A percentile compares a stretch with the other conserved stretches of the same genome.
Conservation (phyloP, 371 early-diverging fungal species). For the Chytridiales sp. region DNA sequence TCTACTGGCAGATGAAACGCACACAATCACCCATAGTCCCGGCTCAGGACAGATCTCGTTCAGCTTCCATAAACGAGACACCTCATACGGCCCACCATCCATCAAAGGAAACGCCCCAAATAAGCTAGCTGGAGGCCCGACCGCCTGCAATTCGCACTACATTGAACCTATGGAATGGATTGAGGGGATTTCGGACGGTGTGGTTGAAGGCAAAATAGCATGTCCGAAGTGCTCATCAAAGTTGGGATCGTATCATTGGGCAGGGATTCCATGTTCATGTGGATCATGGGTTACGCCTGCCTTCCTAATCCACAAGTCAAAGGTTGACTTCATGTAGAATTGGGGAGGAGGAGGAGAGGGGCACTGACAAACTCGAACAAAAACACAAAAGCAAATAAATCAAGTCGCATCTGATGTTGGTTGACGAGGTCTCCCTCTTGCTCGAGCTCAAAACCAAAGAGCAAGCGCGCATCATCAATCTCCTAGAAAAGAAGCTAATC, state of each 20-base stretch:
- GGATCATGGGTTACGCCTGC: conserved; percentile 86
- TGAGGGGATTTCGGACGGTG: conserved; percentile 54
- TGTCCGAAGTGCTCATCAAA: conserved; percentile 85
- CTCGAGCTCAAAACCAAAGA: too few relatives aligned
- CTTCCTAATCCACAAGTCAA: conserved; percentile 75
- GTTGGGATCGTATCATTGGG: conserved; percentile 82
- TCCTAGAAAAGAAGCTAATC: too few relatives aligned
- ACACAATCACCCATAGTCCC: conserved; percentile 68
- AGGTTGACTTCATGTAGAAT: conserved; percentile 54
- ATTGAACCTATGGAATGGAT: conserved; percentile 89
- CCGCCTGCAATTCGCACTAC: conserved; percentile 71
- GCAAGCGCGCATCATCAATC: too few relatives aligned
- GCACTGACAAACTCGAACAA: too few relatives aligned
- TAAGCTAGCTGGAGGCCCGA: background rate
- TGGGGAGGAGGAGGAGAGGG: too few relatives aligned
- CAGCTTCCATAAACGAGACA: conserved; percentile 67
- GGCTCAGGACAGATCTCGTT: conserved; percentile 73
- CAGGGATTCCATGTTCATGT: conserved; percentile 79
- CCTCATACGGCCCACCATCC: conserved; percentile 39
- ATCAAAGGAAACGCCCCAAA: background rate
- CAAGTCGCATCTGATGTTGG: too few relatives aligned
- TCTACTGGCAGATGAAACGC: conserved; percentile 55
- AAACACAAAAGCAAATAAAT: too few relatives aligned
- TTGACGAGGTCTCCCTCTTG: too few relatives aligned
- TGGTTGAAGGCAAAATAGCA: conserved; percentile 70